Evolutionary conservation across 306 rosid species (phyloP).

Genomic region (Medicago arabica): DNA sequence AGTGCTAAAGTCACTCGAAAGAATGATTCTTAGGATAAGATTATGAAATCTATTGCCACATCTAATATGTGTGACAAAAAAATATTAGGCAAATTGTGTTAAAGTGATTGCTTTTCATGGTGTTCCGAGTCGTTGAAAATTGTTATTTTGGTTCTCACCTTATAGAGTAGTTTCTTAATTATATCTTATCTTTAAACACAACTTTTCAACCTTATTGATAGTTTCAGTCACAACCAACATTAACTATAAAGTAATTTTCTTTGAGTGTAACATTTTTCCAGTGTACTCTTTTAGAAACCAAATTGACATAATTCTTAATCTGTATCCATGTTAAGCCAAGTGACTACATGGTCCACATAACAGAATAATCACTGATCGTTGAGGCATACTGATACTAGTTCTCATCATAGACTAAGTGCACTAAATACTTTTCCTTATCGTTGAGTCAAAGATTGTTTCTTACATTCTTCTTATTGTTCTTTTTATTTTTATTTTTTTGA

Average conservation of each 20-base stretch:
- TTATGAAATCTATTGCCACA: not conserved
- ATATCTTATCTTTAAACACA: not conserved
- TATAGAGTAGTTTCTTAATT: conserved; percentile 11
- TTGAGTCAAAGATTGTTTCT: no score
- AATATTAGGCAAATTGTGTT: not conserved
- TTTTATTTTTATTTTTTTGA: no score
- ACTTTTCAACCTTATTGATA: not conserved
- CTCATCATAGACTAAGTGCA: not conserved
- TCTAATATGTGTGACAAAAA: not conserved
- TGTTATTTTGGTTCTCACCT: conserved; percentile 4
- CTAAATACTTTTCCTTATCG: no score
- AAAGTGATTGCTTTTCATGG: not conserved
- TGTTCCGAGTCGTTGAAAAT: not conserved
- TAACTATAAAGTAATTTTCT: not conserved
- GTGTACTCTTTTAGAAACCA: not conserved
- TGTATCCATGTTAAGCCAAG: not conserved
- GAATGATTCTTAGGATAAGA: not conserved
- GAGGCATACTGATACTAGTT: no score
- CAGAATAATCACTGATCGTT: no score
- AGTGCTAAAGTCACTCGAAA: not conserved
- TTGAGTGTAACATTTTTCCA: no score
- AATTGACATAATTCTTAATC: not conserved
- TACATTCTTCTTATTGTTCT: no score
- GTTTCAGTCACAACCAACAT: not conserved
- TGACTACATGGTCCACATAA: not conserved